Base-by-base conservation (phyloP, 495 filamentous ascomycete species). In the Hypoxylon cercidicola region DNA sequence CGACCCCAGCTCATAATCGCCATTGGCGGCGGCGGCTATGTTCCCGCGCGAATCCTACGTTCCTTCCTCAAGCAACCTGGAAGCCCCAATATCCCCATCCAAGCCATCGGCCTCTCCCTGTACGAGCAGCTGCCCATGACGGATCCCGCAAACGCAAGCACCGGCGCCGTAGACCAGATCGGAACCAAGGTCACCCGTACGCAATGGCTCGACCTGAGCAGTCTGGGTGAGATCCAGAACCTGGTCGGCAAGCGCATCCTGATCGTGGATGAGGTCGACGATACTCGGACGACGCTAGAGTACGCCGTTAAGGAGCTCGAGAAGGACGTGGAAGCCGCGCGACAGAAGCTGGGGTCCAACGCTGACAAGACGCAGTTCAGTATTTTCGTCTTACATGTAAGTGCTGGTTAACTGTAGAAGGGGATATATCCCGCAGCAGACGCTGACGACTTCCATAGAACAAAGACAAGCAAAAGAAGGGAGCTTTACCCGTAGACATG, bases 191-290 rank as follows among this genome's bases (percentile, higher is more conserved):
- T 99, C 56, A 98, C 91, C 32, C 89, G 96, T 65, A 98, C 96
- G 34, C 95, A 99, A 83, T 99, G 95, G 95, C 86, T 99, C 41
- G 95, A 99, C 76, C 82, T 99, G 60, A 88, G 84, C 70, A 90
- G 89, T 40, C 82, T 98, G 37, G 85, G 85, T 62, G 89, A 93
- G 73, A 97, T 97, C 86, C 84, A 88, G 73, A 95, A 92, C 79
- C 77, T 99, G 71, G 90, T 99, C 60, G 95, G 95, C 73, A 97
- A 97, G 87, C 92, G 93, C 75, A 91, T 99, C 55, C 83, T 99
- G 46, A 99, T 99, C 63, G 96, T 99, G 5, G 95, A 99, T 71
- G 95, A 99, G 83, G 95, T 99, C 10, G 95, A 99, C 75, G 95
- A 99, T 76, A 98, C 95, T 25, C 86, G 95, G 66, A 99, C 95